These are phyloP conservation scores for Aspergillus versicolor DNA, from an alignment of 2,329 filamentous ascomycete species.

Conservation along the genomic window DNA sequence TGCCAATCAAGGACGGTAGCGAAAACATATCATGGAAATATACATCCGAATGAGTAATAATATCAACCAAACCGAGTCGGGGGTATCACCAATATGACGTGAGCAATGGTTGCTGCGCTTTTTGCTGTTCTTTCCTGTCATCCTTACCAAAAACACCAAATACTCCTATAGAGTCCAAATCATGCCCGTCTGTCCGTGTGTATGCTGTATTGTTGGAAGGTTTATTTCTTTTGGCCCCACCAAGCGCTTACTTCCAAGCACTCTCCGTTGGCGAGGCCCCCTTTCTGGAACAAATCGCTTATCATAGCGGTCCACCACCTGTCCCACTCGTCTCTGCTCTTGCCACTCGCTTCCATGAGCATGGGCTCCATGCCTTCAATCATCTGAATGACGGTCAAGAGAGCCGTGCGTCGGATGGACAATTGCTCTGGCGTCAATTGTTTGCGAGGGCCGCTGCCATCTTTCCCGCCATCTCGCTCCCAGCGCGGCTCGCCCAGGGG, in stretches of 20 bases:
- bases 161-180: conserved; percentile 20
- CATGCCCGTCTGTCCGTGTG: conserved; percentile 3
- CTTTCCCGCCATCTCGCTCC: conserved; percentile 66
- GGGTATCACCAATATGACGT: conserved; percentile 41
- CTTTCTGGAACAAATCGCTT: conserved; percentile 75
- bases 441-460: conserved; percentile 39
- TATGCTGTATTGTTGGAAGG: background rate
- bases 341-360: conserved; percentile 76
- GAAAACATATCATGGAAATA: conserved; percentile 18
- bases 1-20: conserved; percentile 14
- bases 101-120: conserved; percentile 30
- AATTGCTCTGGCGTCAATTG: conserved; percentile 66
- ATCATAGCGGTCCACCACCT: conserved; percentile 86
- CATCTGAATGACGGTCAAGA: conserved; percentile 76
- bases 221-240: conserved; percentile 60
- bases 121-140: conserved; percentile 21
- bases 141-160: conserved; percentile 31
- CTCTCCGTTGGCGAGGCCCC: conserved; percentile 77
- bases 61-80: conserved; percentile 26
- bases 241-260: conserved; percentile 70
- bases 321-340: conserved; percentile 90
- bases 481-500: conserved; percentile 81
- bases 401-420: conserved; percentile 74
- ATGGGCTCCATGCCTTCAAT: conserved; percentile 83
- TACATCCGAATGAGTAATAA: conserved; percentile 23